Evolutionary conservation across 2,329 filamentous ascomycete genomes (phyloP).

Genomic region (Elsinoe necatrix): DNA sequence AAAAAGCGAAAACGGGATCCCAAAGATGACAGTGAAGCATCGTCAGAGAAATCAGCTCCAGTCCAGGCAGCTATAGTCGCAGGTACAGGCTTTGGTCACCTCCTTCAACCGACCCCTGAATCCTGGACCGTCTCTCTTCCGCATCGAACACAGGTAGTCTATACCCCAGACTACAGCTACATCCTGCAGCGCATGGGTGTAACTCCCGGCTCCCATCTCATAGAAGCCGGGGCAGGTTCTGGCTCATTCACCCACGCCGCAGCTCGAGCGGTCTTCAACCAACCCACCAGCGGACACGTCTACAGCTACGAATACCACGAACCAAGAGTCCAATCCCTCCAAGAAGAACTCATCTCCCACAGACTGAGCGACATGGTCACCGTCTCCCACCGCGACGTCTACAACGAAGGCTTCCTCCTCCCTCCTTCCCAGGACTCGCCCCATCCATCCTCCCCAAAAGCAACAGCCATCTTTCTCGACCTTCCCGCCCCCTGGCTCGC

Average conservation of each 20-base stretch:
- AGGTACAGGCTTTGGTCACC: slow-evolving; percentile 62
- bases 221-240: slow-evolving; percentile 74
- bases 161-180: slow-evolving; percentile 80
- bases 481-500: slow-evolving; percentile 75
- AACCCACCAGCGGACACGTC: slow-evolving; percentile 60
- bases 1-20: slow-evolving; percentile 46
- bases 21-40: slow-evolving; percentile 34
- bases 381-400: slow-evolving; percentile 72
- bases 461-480: slow-evolving; percentile 69
- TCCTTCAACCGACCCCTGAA: slow-evolving; percentile 71
- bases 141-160: slow-evolving; percentile 77
- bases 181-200: slow-evolving; percentile 68
- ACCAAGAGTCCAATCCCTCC: slow-evolving; percentile 60
- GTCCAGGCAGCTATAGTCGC: slow-evolving; percentile 48
- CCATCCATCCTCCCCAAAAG: slow-evolving; percentile 40
- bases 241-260: slow-evolving; percentile 78
- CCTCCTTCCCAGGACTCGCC: slow-evolving; percentile 10
- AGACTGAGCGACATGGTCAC: slow-evolving; percentile 57
- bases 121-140: slow-evolving; percentile 73
- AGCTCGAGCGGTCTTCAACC: slow-evolving; percentile 66
- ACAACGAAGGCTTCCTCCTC: slow-evolving; percentile 62
- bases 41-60: slow-evolving; percentile 25
- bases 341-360: slow-evolving; percentile 61
- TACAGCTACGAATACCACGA: slow-evolving; percentile 79
- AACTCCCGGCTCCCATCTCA: slow-evolving; percentile 61